Base-by-base conservation (phyloP, 495 filamentous ascomycete species). In the Amniculicola lignicola region DNA sequence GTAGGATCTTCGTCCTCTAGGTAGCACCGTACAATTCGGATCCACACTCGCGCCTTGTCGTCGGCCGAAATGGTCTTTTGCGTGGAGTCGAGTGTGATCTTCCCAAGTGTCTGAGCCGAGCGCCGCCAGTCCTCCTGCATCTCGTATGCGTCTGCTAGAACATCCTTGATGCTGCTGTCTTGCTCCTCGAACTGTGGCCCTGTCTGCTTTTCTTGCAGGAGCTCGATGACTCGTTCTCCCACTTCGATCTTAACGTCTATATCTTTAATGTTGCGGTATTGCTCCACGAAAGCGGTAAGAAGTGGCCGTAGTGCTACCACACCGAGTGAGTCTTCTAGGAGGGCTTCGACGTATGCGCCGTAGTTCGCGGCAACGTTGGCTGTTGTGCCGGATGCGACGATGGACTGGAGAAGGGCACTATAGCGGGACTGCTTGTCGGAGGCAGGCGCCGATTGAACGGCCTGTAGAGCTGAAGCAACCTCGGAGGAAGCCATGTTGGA, bases 1-100 rank as follows among this genome's bases (percentile, higher is more conserved):
- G 85, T 93, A 19, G 87, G 87, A 65, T 98, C 90, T 67, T 96
- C 94, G 39, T 89, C 90, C 72, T 97, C 94, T 39, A 98, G 81
- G 69, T 93, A 91, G 70, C 93, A 85, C 46, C 94, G 83, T 70
- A 93, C 90, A 67, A 98, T 97, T 41, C 94, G 86, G 43, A 97
- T 87, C 86, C 90, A 96, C 38, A 95, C 78, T 23, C 72, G 74
- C 2, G 87, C 86, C 68, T 90, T 90, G 48, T 88, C 84, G 49
- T 87, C 77, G 68, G 88, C 84, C 9, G 83, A 77, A 16, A 96
- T 84, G 51, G 85, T 82, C 12, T 89, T 86, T 70, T 96, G 90
- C 19, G 87, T 88, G 39, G 80, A 85, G 66, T 96, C 90, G 15
- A 96, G 82, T 27, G 88, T 86, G 62, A 97, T 95, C 21, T 84